Percentiles rank a stretch among this genome's conserved stretches.
phyloP scores from a whole-genome alignment of 257 asterid species.

The Gentiana dahurica region DNA sequence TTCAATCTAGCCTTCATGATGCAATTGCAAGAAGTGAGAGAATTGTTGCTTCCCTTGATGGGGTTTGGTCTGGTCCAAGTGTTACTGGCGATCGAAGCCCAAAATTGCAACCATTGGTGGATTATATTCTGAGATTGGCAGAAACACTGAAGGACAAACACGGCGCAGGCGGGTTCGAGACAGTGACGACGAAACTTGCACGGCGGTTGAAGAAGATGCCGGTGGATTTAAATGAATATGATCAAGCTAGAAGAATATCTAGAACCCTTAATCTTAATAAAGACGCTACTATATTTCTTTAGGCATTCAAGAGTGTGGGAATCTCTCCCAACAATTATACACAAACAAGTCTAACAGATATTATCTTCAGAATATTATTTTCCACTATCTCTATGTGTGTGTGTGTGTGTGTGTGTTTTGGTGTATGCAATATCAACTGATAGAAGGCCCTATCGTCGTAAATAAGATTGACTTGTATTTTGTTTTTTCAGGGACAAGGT shows the following conservation, averaged over 20 bases:
- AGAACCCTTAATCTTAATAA: slow-evolving; percentile 80
- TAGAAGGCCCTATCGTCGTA: too few relatives aligned
- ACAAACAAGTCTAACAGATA: too few relatives aligned
- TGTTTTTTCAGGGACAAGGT: slow-evolving; percentile 72
- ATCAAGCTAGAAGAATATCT: slow-evolving; percentile 58
- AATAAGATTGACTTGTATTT: too few relatives aligned
- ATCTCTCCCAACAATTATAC: too few relatives aligned
- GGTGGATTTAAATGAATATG: slow-evolving; percentile 78
- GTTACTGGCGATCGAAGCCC: slow-evolving; percentile 47
- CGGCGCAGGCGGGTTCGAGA: slow-evolving; percentile 26
- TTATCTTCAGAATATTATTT: too few relatives aligned
- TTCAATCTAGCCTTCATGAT: slow-evolving; percentile 63
- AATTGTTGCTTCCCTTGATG: slow-evolving; percentile 57
- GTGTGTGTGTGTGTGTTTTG: too few relatives aligned
- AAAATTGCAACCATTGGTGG: slow-evolving; percentile 70
- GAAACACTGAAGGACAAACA: slow-evolving; percentile 48
- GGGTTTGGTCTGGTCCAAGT: slow-evolving; percentile 81
- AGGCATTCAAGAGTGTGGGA: too few relatives aligned
- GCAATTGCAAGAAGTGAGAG: slow-evolving; percentile 67
- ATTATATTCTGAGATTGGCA: slow-evolving; percentile 52
- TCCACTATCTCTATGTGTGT: too few relatives aligned
- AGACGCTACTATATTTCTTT: slow-evolving; percentile 11
- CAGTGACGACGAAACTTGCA: slow-evolving; percentile 47
- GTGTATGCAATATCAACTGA: too few relatives aligned
- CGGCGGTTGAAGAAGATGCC: slow-evolving; percentile 84